Evolutionary conservation across 768 basidiomycete species (phyloP).

Genomic region (Plicaturopsis crispa): DNA sequence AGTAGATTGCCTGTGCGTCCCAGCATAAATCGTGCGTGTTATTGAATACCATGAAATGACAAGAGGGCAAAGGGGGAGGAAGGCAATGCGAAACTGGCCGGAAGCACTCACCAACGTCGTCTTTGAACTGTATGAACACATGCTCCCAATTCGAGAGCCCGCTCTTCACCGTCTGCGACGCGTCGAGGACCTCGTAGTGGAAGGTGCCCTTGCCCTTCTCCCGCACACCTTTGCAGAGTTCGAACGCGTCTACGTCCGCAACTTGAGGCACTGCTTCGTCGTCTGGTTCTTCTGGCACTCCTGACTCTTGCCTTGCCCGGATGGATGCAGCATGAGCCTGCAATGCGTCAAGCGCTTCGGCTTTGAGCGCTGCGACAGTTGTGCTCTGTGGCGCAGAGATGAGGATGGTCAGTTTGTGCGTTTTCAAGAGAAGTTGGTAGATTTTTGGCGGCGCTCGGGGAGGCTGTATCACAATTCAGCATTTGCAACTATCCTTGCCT

Average conservation of each 20-base stretch:
- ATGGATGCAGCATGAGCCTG: slow-evolving; percentile 34
- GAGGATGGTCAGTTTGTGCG: slow-evolving; percentile 63
- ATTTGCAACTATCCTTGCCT: slow-evolving; percentile 1
- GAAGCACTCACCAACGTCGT: slow-evolving; percentile 46
- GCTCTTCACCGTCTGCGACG: slow-evolving; percentile 37
- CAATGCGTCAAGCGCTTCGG: slow-evolving; percentile 56
- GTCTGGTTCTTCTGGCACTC: too few species aligned
- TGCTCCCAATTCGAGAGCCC: slow-evolving; percentile 57
- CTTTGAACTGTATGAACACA: slow-evolving; percentile 61
- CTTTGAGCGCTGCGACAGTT: slow-evolving; percentile 52
- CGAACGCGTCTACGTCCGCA: slow-evolving; percentile 42
- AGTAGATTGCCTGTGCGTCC: slow-evolving; percentile 40
- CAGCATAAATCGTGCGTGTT: background rate
- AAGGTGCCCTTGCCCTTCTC: slow-evolving; percentile 42
- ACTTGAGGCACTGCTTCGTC: slow-evolving; percentile 26
- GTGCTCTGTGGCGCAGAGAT: slow-evolving; percentile 46
- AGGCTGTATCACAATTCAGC: slow-evolving; percentile 29
- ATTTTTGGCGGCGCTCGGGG: slow-evolving; percentile 49
- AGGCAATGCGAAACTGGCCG: slow-evolving; percentile 10
- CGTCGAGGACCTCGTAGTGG: slow-evolving; percentile 45
- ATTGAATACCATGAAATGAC: too few species aligned
- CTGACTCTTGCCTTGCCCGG: too few species aligned
- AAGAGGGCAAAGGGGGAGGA: slow-evolving; percentile 2
- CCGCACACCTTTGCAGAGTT: slow-evolving; percentile 48
- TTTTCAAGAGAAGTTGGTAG: slow-evolving; percentile 64